A percentile compares a stretch with the other conserved stretches of the same genome.
These are phyloP conservation scores for Silene conica DNA, from an alignment of 148 eudicot genomes.

Conservation along the genomic window DNA sequence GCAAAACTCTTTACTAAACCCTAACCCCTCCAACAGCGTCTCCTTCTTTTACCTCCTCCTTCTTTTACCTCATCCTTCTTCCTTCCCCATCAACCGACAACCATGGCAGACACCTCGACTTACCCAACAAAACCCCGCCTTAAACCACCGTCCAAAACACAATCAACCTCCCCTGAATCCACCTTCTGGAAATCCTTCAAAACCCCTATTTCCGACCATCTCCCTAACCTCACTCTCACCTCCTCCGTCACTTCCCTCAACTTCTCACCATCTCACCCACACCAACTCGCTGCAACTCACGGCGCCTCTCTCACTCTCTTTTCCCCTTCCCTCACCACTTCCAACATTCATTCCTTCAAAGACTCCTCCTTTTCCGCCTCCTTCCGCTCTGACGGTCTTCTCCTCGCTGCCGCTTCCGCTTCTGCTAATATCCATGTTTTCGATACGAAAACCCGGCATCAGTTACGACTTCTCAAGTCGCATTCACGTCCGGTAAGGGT, in stretches of 20 bases:
- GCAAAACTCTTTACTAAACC: no score
- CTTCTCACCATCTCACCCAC: constrained; percentile 56
- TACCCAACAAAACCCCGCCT: constrained; percentile 64
- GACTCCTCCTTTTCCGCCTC: constrained; percentile 63
- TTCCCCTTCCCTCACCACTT: constrained; percentile 32
- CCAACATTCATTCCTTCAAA: constrained; percentile 45
- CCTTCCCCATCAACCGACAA: neutral
- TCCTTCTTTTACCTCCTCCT: no score
- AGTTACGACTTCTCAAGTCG: constrained; percentile 48
- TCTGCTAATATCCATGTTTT: constrained; percentile 58
- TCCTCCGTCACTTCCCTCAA: constrained; percentile 53
- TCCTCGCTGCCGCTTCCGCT: constrained; percentile 57
- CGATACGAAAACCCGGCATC: constrained; percentile 45
- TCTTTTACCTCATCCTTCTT: no score
- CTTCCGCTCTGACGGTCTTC: constrained; percentile 64
- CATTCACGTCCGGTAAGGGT: constrained; percentile 58
- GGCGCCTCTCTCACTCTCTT: constrained; percentile 56
- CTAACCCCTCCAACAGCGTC: no score
- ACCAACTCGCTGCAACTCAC: constrained; percentile 65
- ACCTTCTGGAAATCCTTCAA: constrained; percentile 84
- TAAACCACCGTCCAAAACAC: constrained; percentile 48
- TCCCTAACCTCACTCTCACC: constrained; percentile 27
- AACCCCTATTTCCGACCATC: constrained; percentile 25
- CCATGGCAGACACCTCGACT: constrained; percentile 17
- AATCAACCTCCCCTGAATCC: constrained; percentile 39